Conservation (phyloP, 2,329 filamentous ascomycete species). For the Aspergillus hiratsukae region DNA sequence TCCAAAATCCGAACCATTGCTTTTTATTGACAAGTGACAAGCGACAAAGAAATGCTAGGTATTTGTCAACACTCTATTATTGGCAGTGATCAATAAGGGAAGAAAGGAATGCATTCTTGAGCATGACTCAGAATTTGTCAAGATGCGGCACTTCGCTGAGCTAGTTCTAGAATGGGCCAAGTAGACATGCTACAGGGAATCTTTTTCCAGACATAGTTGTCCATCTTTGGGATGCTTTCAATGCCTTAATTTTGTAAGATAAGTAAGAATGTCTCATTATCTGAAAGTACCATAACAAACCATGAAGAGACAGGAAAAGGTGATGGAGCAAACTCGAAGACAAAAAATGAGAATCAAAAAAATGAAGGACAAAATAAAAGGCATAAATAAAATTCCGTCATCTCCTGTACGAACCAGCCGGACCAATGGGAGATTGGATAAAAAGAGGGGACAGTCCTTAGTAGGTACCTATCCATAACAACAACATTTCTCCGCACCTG, state of each 20-base stretch:
- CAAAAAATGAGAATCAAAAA: background rate
- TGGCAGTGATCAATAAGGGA: background rate
- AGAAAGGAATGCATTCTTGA: background rate
- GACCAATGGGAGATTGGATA: background rate
- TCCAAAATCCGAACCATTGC: background rate
- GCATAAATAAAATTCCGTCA: background rate
- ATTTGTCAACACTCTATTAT: background rate
- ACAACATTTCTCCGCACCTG: constrained; percentile 8
- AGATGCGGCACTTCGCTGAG: background rate
- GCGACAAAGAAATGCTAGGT: background rate
- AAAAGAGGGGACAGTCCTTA: background rate
- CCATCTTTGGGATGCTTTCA: too few relatives aligned
- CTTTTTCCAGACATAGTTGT: too few relatives aligned
- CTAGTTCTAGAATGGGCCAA: background rate
- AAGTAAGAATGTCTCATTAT: too few relatives aligned
- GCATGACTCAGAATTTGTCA: background rate
- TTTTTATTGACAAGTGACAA: background rate
- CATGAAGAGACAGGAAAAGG: background rate
- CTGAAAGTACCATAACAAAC: background rate
- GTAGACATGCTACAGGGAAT: too few relatives aligned
- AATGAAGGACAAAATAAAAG: background rate
- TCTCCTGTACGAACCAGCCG: background rate
- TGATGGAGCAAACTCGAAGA: background rate
- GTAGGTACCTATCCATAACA: background rate
- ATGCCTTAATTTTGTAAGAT: background rate